A percentile compares a stretch with the other conserved stretches of the same genome.
These are phyloP conservation scores for Xylaria grammica DNA, from an alignment of 495 filamentous ascomycete genomes.

Conservation along the genomic window DNA sequence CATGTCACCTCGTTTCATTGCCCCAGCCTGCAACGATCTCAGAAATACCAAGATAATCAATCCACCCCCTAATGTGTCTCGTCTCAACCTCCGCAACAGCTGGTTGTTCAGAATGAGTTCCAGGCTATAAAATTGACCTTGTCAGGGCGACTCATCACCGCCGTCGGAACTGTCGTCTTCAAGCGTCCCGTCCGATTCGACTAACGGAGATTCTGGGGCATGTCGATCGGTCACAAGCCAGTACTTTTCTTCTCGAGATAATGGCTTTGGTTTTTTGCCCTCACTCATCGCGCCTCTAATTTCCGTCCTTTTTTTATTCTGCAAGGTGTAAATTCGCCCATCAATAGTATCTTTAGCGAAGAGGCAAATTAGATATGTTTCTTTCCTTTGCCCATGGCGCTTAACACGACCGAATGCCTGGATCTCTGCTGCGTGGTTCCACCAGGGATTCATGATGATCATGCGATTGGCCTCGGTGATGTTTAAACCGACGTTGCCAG, in stretches of 20 bases:
- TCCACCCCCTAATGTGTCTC: too few species aligned
- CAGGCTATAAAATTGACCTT: too few species aligned
- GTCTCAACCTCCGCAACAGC: too few species aligned
- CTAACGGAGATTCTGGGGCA: constrained; percentile 5
- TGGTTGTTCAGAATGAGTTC: too few species aligned
- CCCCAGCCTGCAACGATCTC: too few species aligned
- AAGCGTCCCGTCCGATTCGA: not conserved
- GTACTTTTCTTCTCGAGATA: not conserved
- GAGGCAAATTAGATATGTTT: constrained; percentile 37
- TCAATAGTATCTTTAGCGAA: constrained; percentile 37
- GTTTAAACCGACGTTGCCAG: constrained; percentile 58
- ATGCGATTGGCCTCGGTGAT: constrained; percentile 62
- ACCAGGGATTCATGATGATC: constrained; percentile 65
- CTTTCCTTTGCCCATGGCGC: constrained; percentile 42
- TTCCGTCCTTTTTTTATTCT: constrained; percentile 31
- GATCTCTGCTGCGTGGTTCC: constrained; percentile 52
- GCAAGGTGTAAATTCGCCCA: constrained; percentile 44
- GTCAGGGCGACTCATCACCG: not conserved
- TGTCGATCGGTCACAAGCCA: constrained; percentile 5
- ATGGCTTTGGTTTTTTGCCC: constrained; percentile 5
- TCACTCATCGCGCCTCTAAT: constrained; percentile 11
- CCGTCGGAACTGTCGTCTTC: not conserved
- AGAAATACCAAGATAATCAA: too few species aligned
- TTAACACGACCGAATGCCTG: constrained; percentile 43
- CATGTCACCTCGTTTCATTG: not conserved